Evolutionary conservation across 2,329 filamentous ascomycete genomes (phyloP), one percentile per base, ranked within the genome.

Genomic region (Stagonosporopsis rhizophila): DNA sequence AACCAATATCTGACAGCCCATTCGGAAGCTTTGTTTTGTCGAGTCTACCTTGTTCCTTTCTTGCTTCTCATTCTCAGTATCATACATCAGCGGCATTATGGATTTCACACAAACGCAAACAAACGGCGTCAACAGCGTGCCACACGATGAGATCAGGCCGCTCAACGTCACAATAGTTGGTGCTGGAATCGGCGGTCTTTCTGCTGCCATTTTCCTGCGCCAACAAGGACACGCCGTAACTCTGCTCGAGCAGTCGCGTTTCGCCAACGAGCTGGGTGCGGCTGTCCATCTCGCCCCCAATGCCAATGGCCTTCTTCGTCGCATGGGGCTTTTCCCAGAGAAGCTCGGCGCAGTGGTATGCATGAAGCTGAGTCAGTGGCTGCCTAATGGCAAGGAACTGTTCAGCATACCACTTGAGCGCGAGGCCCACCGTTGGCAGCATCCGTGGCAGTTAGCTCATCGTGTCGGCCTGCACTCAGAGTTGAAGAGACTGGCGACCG

Each of bases 241-340:
- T 6, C 49, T 73, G 4, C 57, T 72, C 27, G 70, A 74, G 61
- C 81, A 85, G 65, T 86, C 84, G 0, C 75, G 76, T 1, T 81
- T 87, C 30, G 80, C 81, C 15, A 81, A 77, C 46, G 85, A 88
- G 69, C 73, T 79, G 1, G 86, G 86, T 0, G 85, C 86, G 3
- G 86, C 86, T 0, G 80, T 89, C n/a, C 85, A 88, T 64, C 68
- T 89, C 4, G 81, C 83, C 0, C 85, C 87, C 0, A 89, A 89
- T 63, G 76, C 81, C 2, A 86, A 87, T 68, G 83, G 84, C 0
- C 71, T 88, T 2, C 74, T 89, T 4, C 70, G 73, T 11, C 72
- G 78, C 28, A 69, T 82, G 44, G 80, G 81, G 0, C 60, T 83
- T 1, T 69, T 72, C 44, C 73, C 78, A 0, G 75, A 78, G 51